A percentile compares a stretch with the other conserved stretches of the same genome.
These are phyloP conservation scores for Sporothrix euskadiensis DNA, from an alignment of 2,329 filamentous ascomycete genomes.

Conservation along the genomic window DNA sequence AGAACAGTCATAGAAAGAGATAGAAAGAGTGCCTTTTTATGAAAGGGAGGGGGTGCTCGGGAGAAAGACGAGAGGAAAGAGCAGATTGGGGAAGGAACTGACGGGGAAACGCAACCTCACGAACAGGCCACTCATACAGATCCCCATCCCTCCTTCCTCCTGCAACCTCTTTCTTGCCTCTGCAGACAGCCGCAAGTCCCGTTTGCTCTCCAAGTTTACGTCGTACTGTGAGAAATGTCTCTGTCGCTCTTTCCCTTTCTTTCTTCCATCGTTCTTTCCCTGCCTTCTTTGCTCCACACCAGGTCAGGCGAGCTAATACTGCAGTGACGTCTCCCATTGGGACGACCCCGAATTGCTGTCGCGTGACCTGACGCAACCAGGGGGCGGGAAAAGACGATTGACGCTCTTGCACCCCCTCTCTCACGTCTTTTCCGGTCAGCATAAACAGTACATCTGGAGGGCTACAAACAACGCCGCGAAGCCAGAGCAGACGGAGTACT, in stretches of 20 bases:
- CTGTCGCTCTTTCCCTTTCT: background rate
- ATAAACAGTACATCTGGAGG: no score
- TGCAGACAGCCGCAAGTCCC: constrained; percentile 13
- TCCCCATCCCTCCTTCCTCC: background rate
- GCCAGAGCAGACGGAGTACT: background rate
- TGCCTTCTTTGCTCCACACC: background rate
- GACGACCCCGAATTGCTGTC: constrained; percentile 15
- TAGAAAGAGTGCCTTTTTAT: background rate
- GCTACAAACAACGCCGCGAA: background rate
- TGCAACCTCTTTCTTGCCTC: background rate
- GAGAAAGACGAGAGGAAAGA: background rate
- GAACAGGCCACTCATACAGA: constrained; percentile 16
- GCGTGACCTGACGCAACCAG: constrained; percentile 26
- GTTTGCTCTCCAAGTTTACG: background rate
- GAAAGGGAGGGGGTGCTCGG: background rate
- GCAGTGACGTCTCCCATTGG: constrained; percentile 23
- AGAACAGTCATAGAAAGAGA: background rate
- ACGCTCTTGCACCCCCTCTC: background rate
- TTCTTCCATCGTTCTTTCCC: constrained; percentile 11
- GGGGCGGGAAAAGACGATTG: constrained; percentile 7
- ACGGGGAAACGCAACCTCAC: constrained; percentile 8
- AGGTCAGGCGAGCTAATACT: constrained; percentile 24
- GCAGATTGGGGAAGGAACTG: constrained; percentile 14
- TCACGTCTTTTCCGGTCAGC: background rate
- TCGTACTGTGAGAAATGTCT: background rate